These are phyloP conservation scores for Globisporangium canariense DNA, from an alignment of 352 stramenopile species.

Conservation along the genomic window DNA sequence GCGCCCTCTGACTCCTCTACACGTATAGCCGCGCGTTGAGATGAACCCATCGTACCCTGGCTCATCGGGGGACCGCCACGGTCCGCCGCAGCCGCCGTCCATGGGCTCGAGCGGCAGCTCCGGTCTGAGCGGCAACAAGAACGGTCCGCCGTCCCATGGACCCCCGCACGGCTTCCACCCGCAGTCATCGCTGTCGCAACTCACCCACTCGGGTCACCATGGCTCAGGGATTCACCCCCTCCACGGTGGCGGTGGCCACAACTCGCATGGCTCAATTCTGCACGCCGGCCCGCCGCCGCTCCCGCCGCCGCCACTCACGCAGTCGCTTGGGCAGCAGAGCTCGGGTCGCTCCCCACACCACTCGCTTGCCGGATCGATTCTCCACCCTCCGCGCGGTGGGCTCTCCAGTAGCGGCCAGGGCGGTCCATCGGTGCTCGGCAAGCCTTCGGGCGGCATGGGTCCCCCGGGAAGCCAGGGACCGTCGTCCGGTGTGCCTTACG, in stretches of 20 bases:
- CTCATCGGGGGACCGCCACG: conserved; percentile 62
- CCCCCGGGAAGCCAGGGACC: conserved; percentile 21
- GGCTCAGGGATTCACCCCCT: conserved; percentile 49
- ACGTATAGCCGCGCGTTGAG: not conserved
- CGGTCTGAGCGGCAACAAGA: conserved; percentile 33
- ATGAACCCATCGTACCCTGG: conserved; percentile 84
- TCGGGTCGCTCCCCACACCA: conserved; percentile 63
- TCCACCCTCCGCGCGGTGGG: conserved; percentile 57
- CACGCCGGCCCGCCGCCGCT: conserved; percentile 56
- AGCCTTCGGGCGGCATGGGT: conserved; percentile 30
- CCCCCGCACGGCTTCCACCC: conserved; percentile 58
- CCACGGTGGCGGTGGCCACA: conserved; percentile 46
- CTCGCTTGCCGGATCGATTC: conserved; percentile 57
- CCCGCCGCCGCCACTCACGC: conserved; percentile 55
- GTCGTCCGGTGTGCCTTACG: conserved; percentile 21
- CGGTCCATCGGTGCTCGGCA: conserved; percentile 52
- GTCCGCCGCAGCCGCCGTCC: conserved; percentile 30
- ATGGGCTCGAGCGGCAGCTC: conserved; percentile 30
- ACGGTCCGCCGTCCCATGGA: conserved; percentile 22
- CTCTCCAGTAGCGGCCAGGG: conserved; percentile 26
- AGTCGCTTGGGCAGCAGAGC: conserved; percentile 42
- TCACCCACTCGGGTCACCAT: conserved; percentile 49
- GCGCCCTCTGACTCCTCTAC: not conserved
- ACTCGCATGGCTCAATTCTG: conserved; percentile 38
- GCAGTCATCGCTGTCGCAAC: conserved; percentile 63